Conservation (phyloP, 495 filamentous ascomycete genomes). For the Xylaria nigripes region DNA sequence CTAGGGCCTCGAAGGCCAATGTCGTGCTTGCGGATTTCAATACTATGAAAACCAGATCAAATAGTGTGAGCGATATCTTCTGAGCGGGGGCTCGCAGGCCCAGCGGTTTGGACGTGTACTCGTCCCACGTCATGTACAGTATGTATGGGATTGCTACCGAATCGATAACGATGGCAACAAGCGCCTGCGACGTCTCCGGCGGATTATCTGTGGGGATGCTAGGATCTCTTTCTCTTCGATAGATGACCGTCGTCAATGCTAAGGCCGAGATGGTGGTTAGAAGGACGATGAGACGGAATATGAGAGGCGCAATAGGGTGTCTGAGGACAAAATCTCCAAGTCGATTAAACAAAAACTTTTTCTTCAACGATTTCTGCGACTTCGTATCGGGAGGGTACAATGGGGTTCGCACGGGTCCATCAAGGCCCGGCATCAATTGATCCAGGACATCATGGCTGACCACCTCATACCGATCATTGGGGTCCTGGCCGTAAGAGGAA, state of each 20-base stretch:
- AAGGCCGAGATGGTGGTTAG: constrained; percentile 74
- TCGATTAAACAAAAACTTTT: constrained; percentile 34
- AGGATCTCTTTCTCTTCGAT: constrained; percentile 43
- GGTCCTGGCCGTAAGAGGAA: constrained; percentile 41
- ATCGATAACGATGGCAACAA: constrained; percentile 88
- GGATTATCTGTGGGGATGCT: constrained; percentile 30
- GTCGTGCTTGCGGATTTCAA: constrained; percentile 89
- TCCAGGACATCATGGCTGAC: constrained; percentile 37
- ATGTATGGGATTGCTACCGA: constrained; percentile 82
- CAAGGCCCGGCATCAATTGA: constrained; percentile 43
- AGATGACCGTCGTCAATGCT: constrained; percentile 70
- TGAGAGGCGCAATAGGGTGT: constrained; percentile 78
- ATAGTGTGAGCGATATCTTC: constrained; percentile 78
- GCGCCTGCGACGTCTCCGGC: constrained; percentile 60
- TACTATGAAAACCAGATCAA: constrained; percentile 93
- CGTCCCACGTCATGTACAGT: constrained; percentile 89
- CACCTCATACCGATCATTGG: constrained; percentile 35
- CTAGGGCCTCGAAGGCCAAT: constrained; percentile 77
- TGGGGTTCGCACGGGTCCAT: constrained; percentile 35
- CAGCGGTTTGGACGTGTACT: constrained; percentile 88
- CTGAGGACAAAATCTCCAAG: constrained; percentile 49
- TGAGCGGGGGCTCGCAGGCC: constrained; percentile 73
- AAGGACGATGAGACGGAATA: constrained; percentile 75
- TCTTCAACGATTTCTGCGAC: constrained; percentile 35
- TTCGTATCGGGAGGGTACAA: constrained; percentile 44